phyloP scores from a whole-genome alignment of 352 stramenopile species.

The Phytophthora syringae region DNA sequence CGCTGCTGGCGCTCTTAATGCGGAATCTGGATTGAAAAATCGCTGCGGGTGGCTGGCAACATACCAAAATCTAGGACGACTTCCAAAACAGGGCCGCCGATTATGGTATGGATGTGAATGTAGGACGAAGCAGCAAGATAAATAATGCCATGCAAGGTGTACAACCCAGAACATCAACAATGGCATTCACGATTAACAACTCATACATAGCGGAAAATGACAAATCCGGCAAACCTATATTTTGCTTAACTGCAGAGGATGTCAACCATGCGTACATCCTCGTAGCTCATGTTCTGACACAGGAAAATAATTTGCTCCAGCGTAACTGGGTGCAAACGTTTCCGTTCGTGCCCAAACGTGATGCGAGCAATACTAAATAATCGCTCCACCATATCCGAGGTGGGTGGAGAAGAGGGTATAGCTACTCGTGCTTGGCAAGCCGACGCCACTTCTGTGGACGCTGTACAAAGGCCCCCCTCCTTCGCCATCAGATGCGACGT shows the following conservation, averaged over 20 bases:
- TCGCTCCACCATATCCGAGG: conserved; percentile 13
- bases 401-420: conserved; percentile 13
- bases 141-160: conserved; percentile 1
- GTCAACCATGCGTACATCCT: conserved; percentile 6
- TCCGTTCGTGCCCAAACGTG: conserved; percentile 13
- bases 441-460: conserved; percentile 1
- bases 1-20: too few species aligned
- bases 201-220: conserved; percentile 6
- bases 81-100: conserved; percentile 13
- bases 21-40: too few species aligned
- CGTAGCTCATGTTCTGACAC: conserved; percentile 10
- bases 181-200: neutral
- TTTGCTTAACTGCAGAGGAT: neutral
- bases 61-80: too few species aligned
- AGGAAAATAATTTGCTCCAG: conserved; percentile 17
- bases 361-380: conserved; percentile 12
- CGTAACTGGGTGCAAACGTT: conserved; percentile 8
- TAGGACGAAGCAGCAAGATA: neutral
- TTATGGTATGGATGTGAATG: conserved; percentile 7
- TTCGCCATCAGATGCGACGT: neutral
- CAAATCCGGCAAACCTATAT: neutral
- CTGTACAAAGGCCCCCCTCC: conserved; percentile 7
- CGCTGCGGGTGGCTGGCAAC: too few species aligned
- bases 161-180: conserved; percentile 11
- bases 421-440: neutral